phyloP scores from a whole-genome alignment of 192 early-diverging fungal species.

The Dissophora globulifera region DNA sequence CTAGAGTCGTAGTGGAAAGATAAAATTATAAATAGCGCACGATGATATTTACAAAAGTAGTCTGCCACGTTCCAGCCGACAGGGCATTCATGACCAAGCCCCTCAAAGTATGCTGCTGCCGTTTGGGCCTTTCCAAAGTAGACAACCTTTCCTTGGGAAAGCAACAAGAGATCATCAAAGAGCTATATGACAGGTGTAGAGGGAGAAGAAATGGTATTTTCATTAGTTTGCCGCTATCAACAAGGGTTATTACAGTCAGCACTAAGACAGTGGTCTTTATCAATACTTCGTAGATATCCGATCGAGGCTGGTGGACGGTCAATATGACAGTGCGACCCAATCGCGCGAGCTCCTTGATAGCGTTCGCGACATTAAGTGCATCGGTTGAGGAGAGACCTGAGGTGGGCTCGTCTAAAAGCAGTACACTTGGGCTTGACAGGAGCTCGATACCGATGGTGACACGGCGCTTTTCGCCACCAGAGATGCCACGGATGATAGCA shows the following conservation, averaged over 20 bases:
- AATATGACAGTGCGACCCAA: conserved; percentile 88
- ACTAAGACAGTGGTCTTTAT: too few species aligned
- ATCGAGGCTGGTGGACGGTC: conserved; percentile 96
- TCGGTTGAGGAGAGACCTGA: conserved; percentile 73
- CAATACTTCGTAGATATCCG: conserved; percentile 73
- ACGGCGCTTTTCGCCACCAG: conserved; percentile 80
- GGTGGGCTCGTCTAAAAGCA: conserved; percentile 81
- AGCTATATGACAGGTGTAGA: conserved; percentile 25
- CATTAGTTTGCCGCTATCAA: too few species aligned
- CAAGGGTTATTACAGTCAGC: too few species aligned
- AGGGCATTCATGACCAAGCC: conserved; percentile 84
- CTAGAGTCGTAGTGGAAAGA: conserved; percentile 24
- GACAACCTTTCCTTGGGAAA: conserved; percentile 75
- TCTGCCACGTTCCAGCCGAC: conserved; percentile 95
- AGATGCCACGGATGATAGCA: conserved; percentile 70
- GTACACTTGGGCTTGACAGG: conserved; percentile 71
- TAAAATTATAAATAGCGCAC: too few species aligned
- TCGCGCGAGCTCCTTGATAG: conserved; percentile 84
- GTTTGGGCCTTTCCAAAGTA: conserved; percentile 72
- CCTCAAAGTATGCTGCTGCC: conserved; percentile 82
- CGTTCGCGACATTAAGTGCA: conserved; percentile 93
- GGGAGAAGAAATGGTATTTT: too few species aligned
- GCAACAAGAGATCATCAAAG: conserved; percentile 75
- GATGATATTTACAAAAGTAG: conserved; percentile 80
- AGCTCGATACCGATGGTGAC: conserved; percentile 80